Evolutionary conservation across 108 stramenopile genomes (phyloP), one percentile per base, ranked within the genome.

Genomic region (Cyclotella choctawhatcheeana): DNA sequence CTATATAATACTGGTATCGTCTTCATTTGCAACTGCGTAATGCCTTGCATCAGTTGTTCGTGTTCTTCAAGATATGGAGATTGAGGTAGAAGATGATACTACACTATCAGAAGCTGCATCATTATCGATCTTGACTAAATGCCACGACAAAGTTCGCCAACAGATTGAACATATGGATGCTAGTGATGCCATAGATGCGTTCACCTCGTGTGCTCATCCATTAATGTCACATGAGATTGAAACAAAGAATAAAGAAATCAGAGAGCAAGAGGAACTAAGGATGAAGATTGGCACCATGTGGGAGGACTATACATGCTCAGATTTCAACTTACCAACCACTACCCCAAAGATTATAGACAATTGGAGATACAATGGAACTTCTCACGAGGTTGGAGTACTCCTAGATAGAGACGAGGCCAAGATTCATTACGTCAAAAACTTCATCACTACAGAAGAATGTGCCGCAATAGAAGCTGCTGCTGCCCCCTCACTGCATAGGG

Each of bases 391-490:
- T 26, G 76, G 61, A 22, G 84, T 87, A 2, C 21, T 87, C 12
- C 74, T 79, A 18, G 72, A 91, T 25, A 76, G 90, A n/a, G 80
- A 86, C n/a, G 67, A 69, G 40, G 82, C 85, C 18, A 84, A 89
- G 76, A 92, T 97, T 34, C 90, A 92, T 43, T 80, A 78, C 35
- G 69, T 94, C 30, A 60, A 87, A 33, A 77, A 91, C 63, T 97
- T 97, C 66, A 90, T 97, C 47, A 71, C 82, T 1, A 67, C 74
- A 2, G 93, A 94, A 44, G 96, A 97, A 71, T 97, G 96, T 67
- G 67, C 64, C 1, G 91, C 88, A 18, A 83, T 97, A 44, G 72
- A 86, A 58, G 77, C 73, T 1, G 83, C 81, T 21, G 91, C 89
- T 21, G 58, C 63, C 35, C 79, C 78, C n/a, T 67, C 50, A 0